Conservation (phyloP, 2,329 filamentous ascomycete species). For the Talaromyces sp. region DNA sequence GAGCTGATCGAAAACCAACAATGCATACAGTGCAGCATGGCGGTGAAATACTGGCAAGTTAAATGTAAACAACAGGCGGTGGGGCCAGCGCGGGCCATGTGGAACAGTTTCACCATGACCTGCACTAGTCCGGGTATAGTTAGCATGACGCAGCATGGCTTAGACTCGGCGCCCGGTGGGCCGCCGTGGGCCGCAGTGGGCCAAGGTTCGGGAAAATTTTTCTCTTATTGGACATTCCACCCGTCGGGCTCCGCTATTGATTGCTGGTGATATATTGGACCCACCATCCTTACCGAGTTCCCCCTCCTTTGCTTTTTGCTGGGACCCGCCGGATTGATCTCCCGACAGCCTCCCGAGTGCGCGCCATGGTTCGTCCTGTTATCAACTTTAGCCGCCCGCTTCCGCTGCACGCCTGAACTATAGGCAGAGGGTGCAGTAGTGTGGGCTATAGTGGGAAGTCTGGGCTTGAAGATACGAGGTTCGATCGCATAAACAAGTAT, state of each 20-base stretch:
- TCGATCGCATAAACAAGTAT: background rate
- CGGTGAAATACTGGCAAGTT: background rate
- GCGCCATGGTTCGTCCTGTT: background rate
- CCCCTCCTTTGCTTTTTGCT: background rate
- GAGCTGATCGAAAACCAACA: background rate
- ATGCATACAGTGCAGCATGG: background rate
- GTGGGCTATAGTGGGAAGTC: too few relatives aligned
- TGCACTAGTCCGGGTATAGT: background rate
- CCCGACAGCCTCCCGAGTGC: background rate
- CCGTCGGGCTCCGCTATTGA: background rate
- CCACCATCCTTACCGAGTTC: background rate
- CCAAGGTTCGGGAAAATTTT: background rate
- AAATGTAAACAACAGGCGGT: background rate
- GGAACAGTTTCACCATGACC: background rate
- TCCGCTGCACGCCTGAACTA: too few relatives aligned
- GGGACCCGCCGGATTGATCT: background rate
- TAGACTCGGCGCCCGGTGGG: background rate
- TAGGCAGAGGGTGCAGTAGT: too few relatives aligned
- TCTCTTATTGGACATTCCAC: background rate
- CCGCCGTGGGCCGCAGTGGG: background rate
- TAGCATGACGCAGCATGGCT: background rate
- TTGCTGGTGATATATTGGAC: background rate
- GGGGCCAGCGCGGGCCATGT: background rate
- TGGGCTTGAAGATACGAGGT: background rate
- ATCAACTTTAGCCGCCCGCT: background rate